Conservation (phyloP, 371 early-diverging fungal genomes). For the Mucor velutinosus region DNA sequence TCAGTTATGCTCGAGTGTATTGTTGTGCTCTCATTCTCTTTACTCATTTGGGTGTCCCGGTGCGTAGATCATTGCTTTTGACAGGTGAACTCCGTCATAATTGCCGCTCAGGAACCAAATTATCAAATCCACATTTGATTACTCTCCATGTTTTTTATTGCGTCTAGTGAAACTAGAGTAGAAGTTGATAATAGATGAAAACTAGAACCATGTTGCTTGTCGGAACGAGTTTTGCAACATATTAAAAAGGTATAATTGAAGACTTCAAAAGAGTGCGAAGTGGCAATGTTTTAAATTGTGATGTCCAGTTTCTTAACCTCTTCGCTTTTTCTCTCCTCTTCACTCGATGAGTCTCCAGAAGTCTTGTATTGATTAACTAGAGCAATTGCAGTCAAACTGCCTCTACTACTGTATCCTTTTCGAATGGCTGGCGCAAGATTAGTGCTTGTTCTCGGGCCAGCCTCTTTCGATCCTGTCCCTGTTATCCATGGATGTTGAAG, state of each 20-base stretch:
- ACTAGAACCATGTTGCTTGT: not conserved
- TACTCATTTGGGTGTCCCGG: too few relatives aligned
- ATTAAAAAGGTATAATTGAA: not conserved
- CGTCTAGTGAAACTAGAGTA: not conserved
- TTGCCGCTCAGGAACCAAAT: not conserved
- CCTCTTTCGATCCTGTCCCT: slow-evolving; percentile 26
- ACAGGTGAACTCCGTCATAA: not conserved
- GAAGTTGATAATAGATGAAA: not conserved
- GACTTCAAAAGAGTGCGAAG: not conserved
- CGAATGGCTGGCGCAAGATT: slow-evolving; percentile 33
- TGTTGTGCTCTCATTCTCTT: too few relatives aligned
- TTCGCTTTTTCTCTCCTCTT: slow-evolving; percentile 17
- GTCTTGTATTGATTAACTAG: slow-evolving; percentile 8
- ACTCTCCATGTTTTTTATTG: not conserved
- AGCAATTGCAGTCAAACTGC: slow-evolving; percentile 11
- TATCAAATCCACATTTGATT: not conserved
- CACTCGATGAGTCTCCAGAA: slow-evolving; percentile 10
- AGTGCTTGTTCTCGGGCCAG: slow-evolving; percentile 24
- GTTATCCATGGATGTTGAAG: slow-evolving; percentile 78
- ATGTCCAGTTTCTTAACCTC: slow-evolving; percentile 16
- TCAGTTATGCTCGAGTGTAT: too few relatives aligned
- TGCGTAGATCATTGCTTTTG: not conserved
- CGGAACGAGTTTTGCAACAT: not conserved
- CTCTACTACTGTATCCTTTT: slow-evolving; percentile 22
- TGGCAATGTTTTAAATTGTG: not conserved